These are phyloP conservation scores for Annona squamosa DNA, from an alignment of 164 flowering plant species.

Conservation along the genomic window DNA sequence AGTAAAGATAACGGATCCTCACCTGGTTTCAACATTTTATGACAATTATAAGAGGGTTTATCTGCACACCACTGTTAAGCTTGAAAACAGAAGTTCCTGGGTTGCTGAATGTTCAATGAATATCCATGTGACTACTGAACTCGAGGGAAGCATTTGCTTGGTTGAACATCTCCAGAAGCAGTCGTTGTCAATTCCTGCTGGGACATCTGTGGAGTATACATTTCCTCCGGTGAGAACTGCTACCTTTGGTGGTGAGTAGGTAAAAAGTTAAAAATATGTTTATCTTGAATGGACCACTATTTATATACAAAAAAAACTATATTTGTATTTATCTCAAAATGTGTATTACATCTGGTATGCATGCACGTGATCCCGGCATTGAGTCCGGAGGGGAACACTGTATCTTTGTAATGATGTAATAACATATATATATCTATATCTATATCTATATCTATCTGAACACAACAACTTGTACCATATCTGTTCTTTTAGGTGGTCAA, in stretches of 20 bases:
- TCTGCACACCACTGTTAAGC: constrained; percentile 66
- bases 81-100: constrained; percentile 71
- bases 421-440: too few species aligned
- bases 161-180: constrained; percentile 82
- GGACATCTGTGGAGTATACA: constrained; percentile 49
- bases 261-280: too few species aligned
- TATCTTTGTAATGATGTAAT: too few species aligned
- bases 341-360: too few species aligned
- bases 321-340: too few species aligned
- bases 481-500: too few species aligned
- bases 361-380: too few species aligned
- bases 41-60: constrained; percentile 72
- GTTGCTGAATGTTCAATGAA: constrained; percentile 77
- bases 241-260: neutral
- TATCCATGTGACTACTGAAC: constrained; percentile 75
- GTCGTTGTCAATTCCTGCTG: constrained; percentile 55
- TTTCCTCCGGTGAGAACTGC: constrained; percentile 63
- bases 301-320: too few species aligned
- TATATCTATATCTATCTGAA: too few species aligned
- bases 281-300: too few species aligned
- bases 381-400: too few species aligned
- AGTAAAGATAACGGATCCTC: constrained; percentile 87
- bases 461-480: too few species aligned
- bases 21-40: constrained; percentile 90
- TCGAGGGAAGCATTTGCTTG: constrained; percentile 49